Evolutionary conservation across 1,139 yeast species (phyloP), one percentile per base, ranked within the genome.

Genomic region (Debaryomyces sp.): DNA sequence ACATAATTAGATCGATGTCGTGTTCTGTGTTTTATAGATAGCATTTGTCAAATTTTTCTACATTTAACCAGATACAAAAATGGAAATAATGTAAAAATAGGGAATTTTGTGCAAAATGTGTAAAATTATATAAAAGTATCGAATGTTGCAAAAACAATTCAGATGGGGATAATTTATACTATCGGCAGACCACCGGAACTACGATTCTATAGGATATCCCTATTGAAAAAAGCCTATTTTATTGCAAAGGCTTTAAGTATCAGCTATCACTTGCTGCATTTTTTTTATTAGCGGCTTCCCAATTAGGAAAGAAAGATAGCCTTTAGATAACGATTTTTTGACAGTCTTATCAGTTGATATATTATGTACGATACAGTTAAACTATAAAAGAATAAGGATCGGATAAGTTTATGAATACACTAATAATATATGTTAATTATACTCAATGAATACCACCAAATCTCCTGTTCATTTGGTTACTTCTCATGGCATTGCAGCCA

Each of bases 401-500:
- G 6, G 9, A 12, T 27, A 27, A 27, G 30, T 5, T 27, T 4
- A 26, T 26, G 12, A 3, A 26, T 5, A 10, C 2, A 9, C 2
- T 10, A 4, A 9, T 26, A 26, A n/a, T 26, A 23, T 5, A 13
- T 4, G 17, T 30, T 30, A n/a, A n/a, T 4, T 32, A 5, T 10
- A 9, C n/a, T n/a, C 9, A 39, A 44, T 44, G 47, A 44, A 26
- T 17, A 3, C 38, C 17, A 34, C 22, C 5, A 44, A 38, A 26
- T 21, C 26, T 6, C 30, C 39, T 18, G 33, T 41, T 22, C 15
- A 15, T 8, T 41, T 37, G 15, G 17, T 38, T 10, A 22, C 48
- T 2, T 34, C 26, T 38, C 34, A 42, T 29, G 35, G 41, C n/a
- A 9, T 43, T 29, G 33, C 38, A 24, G 45, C 46, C 18, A 17